Percentiles rank a stretch among this genome's conserved stretches.
Evolutionary conservation across 2,329 filamentous ascomycete species (phyloP).

Genomic region (Chrysoporthe austroafricana): DNA sequence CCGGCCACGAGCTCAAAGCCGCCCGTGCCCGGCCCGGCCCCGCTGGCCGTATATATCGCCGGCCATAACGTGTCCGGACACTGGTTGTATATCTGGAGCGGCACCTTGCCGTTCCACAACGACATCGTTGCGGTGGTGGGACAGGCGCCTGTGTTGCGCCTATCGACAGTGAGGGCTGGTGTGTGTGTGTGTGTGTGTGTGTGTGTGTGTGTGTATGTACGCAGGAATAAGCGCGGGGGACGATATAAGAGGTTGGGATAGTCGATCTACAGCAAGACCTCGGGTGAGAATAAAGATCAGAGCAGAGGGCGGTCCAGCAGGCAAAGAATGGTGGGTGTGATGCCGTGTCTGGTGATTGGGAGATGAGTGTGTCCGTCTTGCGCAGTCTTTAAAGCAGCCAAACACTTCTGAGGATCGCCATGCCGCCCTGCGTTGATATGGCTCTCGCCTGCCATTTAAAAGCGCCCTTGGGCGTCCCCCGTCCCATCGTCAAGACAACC

Average conservation of each 20-base stretch:
- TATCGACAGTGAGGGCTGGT: background rate
- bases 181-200: background rate
- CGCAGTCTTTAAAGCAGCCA: background rate
- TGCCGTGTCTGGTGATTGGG: background rate
- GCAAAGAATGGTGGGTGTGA: background rate
- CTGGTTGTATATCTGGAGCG: conserved; percentile 71
- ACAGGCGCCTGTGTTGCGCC: background rate
- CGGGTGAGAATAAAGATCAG: no score
- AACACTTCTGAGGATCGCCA: background rate
- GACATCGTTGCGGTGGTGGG: conserved; percentile 19
- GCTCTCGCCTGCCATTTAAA: conserved; percentile 29
- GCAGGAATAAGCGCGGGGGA: no score
- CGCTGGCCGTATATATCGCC: conserved; percentile 73
- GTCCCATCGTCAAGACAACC: background rate
- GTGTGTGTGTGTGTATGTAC: background rate
- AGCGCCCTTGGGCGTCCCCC: conserved; percentile 28
- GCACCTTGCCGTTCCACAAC: conserved; percentile 44
- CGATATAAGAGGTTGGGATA: no score
- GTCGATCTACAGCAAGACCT: no score
- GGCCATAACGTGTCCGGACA: conserved; percentile 77
- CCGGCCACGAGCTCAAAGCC: conserved; percentile 71
- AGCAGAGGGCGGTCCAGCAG: background rate
- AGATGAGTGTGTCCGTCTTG: background rate
- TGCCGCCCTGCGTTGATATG: conserved; percentile 12
- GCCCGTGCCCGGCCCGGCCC: conserved; percentile 66